Evolutionary conservation across 306 rosid species (phyloP).

Genomic region (Prunus persica): DNA sequence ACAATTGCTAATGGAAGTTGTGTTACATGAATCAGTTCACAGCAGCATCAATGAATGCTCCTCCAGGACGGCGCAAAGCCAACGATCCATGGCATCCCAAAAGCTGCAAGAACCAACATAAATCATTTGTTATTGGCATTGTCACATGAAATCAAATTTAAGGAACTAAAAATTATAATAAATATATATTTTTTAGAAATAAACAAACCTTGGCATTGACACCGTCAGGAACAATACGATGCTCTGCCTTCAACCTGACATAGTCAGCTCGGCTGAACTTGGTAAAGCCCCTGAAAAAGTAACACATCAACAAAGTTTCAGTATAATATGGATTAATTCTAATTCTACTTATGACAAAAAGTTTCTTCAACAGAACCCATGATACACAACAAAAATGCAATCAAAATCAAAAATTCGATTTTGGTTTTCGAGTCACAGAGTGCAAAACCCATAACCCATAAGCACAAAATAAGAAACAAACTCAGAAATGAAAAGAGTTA

Average conservation of each 20-base stretch:
- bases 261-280: slow-evolving; percentile 62
- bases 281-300: slow-evolving; percentile 65
- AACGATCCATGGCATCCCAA: slow-evolving; percentile 85
- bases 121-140: not conserved
- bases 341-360: too few relatives aligned
- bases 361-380: not conserved
- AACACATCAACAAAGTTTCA: not conserved
- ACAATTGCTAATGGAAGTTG: not conserved
- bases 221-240: slow-evolving; percentile 67
- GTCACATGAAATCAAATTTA: too few relatives aligned
- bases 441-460: not conserved
- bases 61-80: slow-evolving; percentile 65
- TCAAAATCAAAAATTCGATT: not conserved
- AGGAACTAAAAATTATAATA: not conserved
- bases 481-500: not conserved
- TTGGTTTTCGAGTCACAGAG: not conserved
- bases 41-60: slow-evolving; percentile 54
- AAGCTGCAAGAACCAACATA: slow-evolving; percentile 36
- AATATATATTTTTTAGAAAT: not conserved
- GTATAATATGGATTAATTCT: too few relatives aligned
- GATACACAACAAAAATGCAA: not conserved
- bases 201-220: slow-evolving; percentile 72
- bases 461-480: not conserved
- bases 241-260: slow-evolving; percentile 57
- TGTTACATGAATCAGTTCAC: slow-evolving; percentile 15